phyloP scores from a whole-genome alignment of 169 alveolate genomes.

The Sarcocystis neurona region DNA sequence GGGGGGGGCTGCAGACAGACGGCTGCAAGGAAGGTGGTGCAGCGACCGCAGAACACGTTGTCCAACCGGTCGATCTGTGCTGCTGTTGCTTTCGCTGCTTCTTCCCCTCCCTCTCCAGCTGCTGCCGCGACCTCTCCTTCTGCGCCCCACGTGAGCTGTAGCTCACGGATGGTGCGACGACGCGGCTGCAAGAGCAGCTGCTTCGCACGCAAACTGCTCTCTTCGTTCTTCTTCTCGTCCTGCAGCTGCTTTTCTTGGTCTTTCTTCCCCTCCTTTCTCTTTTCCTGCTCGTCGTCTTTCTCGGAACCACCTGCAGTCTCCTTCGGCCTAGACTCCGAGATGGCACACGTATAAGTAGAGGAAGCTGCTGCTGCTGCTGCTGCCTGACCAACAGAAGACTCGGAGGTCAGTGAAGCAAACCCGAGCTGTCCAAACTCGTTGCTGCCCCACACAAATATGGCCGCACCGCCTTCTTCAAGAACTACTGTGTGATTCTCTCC shows the following conservation, averaged over 20 bases:
- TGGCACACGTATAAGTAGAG: neutral
- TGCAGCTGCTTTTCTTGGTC: neutral
- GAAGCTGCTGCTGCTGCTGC: constrained; percentile 30
- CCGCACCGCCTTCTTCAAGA: constrained; percentile 35
- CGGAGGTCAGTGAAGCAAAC: neutral
- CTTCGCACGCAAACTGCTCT: neutral
- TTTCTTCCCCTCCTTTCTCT: too few species aligned
- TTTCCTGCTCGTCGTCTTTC: too few species aligned
- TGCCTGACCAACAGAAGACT: constrained; percentile 33
- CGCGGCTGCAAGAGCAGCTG: neutral
- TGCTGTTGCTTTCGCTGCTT: neutral
- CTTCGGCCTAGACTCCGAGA: too few species aligned
- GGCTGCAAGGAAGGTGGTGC: constrained; percentile 42
- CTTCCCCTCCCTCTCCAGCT: neutral
- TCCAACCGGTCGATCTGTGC: neutral
- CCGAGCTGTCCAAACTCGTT: constrained; percentile 64
- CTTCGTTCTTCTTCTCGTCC: neutral
- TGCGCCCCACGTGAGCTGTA: neutral
- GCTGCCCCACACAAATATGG: constrained; percentile 62
- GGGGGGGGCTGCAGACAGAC: neutral
- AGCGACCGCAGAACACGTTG: constrained; percentile 45
- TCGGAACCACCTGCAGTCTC: too few species aligned
- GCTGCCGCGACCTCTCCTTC: neutral
- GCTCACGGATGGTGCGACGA: neutral
- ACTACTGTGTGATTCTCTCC: constrained; percentile 63